Evolutionary conservation across 2,329 filamentous ascomycete genomes (phyloP).

Genomic region (Aspergillus terreus): DNA sequence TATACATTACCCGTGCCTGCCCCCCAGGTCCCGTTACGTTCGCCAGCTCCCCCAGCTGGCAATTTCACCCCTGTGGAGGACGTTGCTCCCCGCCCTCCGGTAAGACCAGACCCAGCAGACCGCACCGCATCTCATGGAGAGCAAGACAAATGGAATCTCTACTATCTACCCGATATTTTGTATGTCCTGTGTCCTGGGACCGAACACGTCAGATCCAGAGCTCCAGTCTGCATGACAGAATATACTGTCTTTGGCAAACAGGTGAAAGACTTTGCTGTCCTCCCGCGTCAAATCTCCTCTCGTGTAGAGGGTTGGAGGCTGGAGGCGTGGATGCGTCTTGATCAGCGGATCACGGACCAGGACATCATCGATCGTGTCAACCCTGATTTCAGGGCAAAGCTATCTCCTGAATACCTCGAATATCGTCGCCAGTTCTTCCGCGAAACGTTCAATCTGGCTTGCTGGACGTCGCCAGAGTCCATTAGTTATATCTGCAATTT

Average conservation of each 20-base stretch:
- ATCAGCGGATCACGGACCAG: slow-evolving; percentile 17
- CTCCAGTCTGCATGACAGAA: slow-evolving; percentile 7
- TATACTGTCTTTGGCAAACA: slow-evolving; percentile 13
- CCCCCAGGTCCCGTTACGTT: too few species aligned
- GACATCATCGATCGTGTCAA: slow-evolving; percentile 24
- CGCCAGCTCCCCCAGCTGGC: background rate
- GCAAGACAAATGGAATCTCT: slow-evolving; percentile 20
- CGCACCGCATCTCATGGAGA: slow-evolving; percentile 8
- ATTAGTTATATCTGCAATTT: slow-evolving; percentile 4
- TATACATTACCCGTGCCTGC: too few species aligned
- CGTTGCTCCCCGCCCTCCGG: background rate
- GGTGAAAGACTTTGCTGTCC: slow-evolving; percentile 9
- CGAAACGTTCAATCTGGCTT: slow-evolving; percentile 6
- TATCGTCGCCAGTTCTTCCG: slow-evolving; percentile 14
- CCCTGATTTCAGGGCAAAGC: slow-evolving; percentile 4
- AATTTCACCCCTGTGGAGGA: too few species aligned
- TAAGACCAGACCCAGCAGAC: slow-evolving; percentile 3
- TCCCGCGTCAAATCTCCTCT: slow-evolving; percentile 19
- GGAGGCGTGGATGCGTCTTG: slow-evolving; percentile 24
- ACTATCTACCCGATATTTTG: slow-evolving; percentile 25
- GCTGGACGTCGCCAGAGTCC: slow-evolving; percentile 12
- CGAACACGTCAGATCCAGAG: background rate
- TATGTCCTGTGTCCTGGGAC: slow-evolving; percentile 16
- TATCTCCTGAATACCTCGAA: slow-evolving; percentile 6
- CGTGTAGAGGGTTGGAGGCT: slow-evolving; percentile 21